Evolutionary conservation across 345 rosid genomes (phyloP), one percentile per base, ranked within the genome.

Genomic region (Reutealis trisperma): DNA sequence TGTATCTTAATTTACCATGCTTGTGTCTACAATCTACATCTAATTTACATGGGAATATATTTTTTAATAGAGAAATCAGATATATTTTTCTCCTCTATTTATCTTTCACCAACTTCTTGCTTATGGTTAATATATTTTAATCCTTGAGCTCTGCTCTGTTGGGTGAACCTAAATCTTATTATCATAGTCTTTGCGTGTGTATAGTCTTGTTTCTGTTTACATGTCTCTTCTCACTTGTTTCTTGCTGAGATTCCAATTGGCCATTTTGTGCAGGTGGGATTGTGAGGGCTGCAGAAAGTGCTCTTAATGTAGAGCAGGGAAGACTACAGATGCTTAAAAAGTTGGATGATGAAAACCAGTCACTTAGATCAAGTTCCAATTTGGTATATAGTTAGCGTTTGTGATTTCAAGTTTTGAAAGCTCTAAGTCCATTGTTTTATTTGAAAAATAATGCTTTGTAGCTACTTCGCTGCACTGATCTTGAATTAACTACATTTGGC

Each of bases 221-320:
- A 47, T 32, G 52, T 32, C 32, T 58, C 21, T 30, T 12, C 27
- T 34, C 22, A 16, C 18, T 64, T 52, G 34, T 58, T 64, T 52
- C 4, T 54, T 52, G 22, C 76, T 72, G 34, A 41, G 45, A 5
- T 60, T 22, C 49, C 18, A 42, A 21, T 10, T 77, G 41, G 59
- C 24, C 70, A 71, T 52, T 64, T 63, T 72, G n/a, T 85, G 67
- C 82, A 87, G 94, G 83, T 80, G 83, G 80, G 68, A 70, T 81
- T 77, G 73, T 88, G 67, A 94, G 88, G 87, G 98, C 90, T 80
- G 85, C 97, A 65, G 83, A 86, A 82, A 88, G 80, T 82, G 93
- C 93, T 79, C 83, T 91, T 79, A 85, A 71, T 32, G 62, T 88
- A 79, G 98, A 93, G 89, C 85, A 83, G 77, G 84, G 70, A 80